These are phyloP conservation scores for Hanseniaspora uvarum DNA, from an alignment of 1,139 yeast species.

Conservation along the genomic window DNA sequence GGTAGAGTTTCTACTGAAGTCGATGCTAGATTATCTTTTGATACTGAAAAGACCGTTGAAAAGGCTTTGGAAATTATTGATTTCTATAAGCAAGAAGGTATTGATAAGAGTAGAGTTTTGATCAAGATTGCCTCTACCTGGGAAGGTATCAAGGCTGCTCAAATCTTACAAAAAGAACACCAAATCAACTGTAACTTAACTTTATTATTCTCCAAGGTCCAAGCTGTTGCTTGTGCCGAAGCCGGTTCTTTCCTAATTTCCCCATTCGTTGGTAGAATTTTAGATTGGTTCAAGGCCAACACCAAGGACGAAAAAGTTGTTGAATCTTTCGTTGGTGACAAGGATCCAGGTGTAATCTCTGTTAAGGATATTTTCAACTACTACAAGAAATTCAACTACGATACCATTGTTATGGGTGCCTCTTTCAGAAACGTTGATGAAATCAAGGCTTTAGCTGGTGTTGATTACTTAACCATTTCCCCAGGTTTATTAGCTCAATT, in stretches of 20 bases:
- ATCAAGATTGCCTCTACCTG: conserved; percentile 97
- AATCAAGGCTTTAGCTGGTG: conserved; percentile 94
- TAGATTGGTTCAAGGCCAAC: conserved; percentile 95
- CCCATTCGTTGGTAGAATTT: conserved; percentile 97
- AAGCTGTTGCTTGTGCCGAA: conserved; percentile 99
- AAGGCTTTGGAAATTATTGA: conserved; percentile 84
- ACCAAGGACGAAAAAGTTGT: conserved; percentile 39
- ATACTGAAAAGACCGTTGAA: conserved; percentile 82
- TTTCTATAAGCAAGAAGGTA: conserved; percentile 74
- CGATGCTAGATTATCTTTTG: conserved; percentile 93
- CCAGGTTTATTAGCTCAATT: conserved; percentile 85
- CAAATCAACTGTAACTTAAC: conserved; percentile 94
- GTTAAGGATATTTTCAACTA: conserved; percentile 86
- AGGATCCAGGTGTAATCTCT: conserved; percentile 93
- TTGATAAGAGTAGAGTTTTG: conserved; percentile 76
- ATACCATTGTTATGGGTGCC: conserved; percentile 99
- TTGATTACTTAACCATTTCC: conserved; percentile 91
- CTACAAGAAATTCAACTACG: conserved; percentile 93
- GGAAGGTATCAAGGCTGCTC: conserved; percentile 99
- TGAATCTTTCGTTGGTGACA: conserved; percentile 50
- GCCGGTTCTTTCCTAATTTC: conserved; percentile 92
- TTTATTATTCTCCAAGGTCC: conserved; percentile 83
- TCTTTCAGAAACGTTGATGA: conserved; percentile 97
- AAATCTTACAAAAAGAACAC: conserved; percentile 82
- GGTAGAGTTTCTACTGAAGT: conserved; percentile 99